A percentile compares a stretch with the other conserved stretches of the same genome.
Evolutionary conservation across 768 basidiomycete genomes (phyloP).

Genomic region (Lanmaoa pseudosensibilis): DNA sequence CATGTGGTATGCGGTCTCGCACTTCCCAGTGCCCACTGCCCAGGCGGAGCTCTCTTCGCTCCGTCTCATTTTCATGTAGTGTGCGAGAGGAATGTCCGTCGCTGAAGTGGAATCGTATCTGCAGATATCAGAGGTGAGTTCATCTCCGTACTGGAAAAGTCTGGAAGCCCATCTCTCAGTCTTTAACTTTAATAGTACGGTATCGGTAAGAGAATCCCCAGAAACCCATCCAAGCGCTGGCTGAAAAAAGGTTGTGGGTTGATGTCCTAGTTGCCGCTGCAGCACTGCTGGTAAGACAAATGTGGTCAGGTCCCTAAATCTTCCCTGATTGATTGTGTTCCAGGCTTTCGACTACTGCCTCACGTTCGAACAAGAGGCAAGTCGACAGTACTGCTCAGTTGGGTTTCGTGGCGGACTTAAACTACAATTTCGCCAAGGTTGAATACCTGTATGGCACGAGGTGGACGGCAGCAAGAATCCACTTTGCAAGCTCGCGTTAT

Average conservation of each 20-base stretch:
- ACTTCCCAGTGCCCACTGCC: too few relatives aligned
- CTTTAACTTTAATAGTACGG: too few relatives aligned
- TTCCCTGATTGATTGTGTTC: not conserved
- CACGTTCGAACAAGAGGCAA: conserved; percentile 13
- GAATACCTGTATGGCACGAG: conserved; percentile 16
- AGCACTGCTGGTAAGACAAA: conserved; percentile 12
- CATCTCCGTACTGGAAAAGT: not conserved
- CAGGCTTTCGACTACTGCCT: conserved; percentile 21
- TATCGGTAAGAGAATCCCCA: conserved; percentile 7
- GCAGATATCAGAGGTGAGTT: conserved; percentile 11
- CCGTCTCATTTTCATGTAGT: not conserved
- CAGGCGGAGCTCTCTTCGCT: too few relatives aligned
- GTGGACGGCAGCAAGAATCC: conserved; percentile 20
- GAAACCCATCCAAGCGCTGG: not conserved
- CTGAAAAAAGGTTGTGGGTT: not conserved
- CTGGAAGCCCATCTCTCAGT: not conserved
- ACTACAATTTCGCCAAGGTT: conserved; percentile 5
- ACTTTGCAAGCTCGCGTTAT: conserved; percentile 23
- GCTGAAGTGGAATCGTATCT: conserved; percentile 14
- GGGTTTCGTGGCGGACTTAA: not conserved
- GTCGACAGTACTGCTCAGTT: not conserved
- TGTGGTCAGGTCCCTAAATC: not conserved
- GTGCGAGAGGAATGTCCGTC: conserved; percentile 10
- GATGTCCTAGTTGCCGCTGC: conserved; percentile 8
- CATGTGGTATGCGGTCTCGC: too few relatives aligned